Evolutionary conservation across 257 asterid genomes (phyloP).

Genomic region (Voacanga thouarsii): DNA sequence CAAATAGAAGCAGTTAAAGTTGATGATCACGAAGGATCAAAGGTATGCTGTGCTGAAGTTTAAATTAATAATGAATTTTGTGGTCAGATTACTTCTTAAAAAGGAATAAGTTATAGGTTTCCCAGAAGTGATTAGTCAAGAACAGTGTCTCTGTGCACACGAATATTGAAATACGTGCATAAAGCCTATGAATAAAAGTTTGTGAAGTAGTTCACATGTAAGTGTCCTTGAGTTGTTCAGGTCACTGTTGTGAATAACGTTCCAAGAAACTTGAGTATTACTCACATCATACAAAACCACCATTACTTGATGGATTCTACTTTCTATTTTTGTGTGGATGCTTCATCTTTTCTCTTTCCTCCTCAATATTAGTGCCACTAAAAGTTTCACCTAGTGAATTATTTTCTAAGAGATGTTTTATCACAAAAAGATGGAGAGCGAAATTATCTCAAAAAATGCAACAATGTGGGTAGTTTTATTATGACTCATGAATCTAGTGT

Average conservation of each 20-base stretch:
- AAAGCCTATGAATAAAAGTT: not conserved
- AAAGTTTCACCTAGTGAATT: not conserved
- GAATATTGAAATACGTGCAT: not conserved
- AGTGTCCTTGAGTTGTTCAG: not conserved
- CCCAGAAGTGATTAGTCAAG: not conserved
- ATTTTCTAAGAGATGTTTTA: too few species aligned
- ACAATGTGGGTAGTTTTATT: too few species aligned
- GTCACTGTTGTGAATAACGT: not conserved
- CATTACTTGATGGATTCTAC: not conserved
- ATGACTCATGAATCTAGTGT: too few species aligned
- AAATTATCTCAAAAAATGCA: too few species aligned
- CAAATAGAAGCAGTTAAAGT: conserved; percentile 67
- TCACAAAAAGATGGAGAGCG: too few species aligned
- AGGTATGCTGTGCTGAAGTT: conserved; percentile 38
- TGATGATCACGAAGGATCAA: conserved; percentile 50
- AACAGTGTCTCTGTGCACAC: not conserved
- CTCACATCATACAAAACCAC: not conserved
- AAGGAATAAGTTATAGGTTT: not conserved
- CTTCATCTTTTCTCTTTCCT: not conserved
- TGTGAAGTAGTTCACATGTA: not conserved
- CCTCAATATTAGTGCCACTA: not conserved
- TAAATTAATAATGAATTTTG: not conserved
- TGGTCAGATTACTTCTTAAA: not conserved
- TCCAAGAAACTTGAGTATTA: not conserved
- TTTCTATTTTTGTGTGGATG: too few species aligned